Evolutionary conservation across 306 rosid genomes (phyloP), one percentile per base, ranked within the genome.

Genomic region (Lathyrus oleraceus): DNA sequence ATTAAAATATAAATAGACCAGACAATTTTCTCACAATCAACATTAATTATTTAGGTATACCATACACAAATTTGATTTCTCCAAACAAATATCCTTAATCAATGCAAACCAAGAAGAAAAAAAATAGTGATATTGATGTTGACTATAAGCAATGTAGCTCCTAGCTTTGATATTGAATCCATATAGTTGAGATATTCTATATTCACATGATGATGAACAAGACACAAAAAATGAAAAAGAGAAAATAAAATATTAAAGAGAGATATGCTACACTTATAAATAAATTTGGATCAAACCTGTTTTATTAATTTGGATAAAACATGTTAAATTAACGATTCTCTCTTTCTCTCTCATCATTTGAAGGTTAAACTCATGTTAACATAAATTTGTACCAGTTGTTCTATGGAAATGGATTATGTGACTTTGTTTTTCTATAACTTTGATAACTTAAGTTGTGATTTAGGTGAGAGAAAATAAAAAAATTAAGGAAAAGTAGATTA

Each of bases 321-420:
- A 10, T 47, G 19, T 5, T 71, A 56, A 39, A 61, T 53, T 42
- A 21, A 8, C 4, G 11, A 4, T 21, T 4, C 27, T 7, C 12
- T 3, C 28, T 72, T 35, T 20, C 3, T 7, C 0, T 27, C 42
- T 43, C 30, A 65, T 44, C 25, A 57, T 32, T 20, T 11, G 28
- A 68, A 25, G 69, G n/a, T n/a, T n/a, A n/a, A 10, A n/a, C 58
- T n/a, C 44, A 63, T 70, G 66, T 23, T 61, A 54, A 15, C 53
- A 70, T 16, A 43, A 42, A 17, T 10, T 45, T 39, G 5, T 61
- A 2, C 25, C 2, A 23, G 2, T 23, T 17, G 28, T 69, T 65
- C 49, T 40, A 23, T 23, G 25, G 25, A 23, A 23, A 23, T 23
- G 25, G 25, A 21, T 21, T 21, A 21, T 1, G 25, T 23, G 2